Evolutionary conservation across 495 filamentous ascomycete species (phyloP).

Genomic region (Podospora conica): DNA sequence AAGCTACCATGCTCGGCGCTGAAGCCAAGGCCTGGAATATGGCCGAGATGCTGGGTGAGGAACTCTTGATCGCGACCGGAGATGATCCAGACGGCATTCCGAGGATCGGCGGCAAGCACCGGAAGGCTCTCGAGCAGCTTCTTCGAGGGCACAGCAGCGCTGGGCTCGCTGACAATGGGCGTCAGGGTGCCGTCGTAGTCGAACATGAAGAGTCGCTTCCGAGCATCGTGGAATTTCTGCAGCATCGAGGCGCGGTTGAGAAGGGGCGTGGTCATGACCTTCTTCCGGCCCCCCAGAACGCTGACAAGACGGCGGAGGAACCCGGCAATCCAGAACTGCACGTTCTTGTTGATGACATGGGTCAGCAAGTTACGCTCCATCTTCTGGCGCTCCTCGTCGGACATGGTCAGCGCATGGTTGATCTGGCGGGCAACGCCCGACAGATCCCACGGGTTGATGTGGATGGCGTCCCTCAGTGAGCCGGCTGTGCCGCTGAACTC

Average conservation of each 20-base stretch:
- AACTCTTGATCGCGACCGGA: slow-evolving; percentile 88
- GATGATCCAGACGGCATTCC: slow-evolving; percentile 95
- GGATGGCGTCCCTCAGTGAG: slow-evolving; percentile 74
- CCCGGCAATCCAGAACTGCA: slow-evolving; percentile 73
- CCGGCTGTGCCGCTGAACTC: slow-evolving; percentile 94
- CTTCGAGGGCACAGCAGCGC: slow-evolving; percentile 79
- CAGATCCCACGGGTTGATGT: slow-evolving; percentile 92
- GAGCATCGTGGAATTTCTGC: slow-evolving; percentile 61
- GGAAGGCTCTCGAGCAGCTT: slow-evolving; percentile 72
- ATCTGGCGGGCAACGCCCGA: slow-evolving; percentile 74
- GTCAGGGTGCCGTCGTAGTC: slow-evolving; percentile 99
- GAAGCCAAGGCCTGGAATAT: slow-evolving; percentile 76
- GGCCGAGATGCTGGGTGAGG: slow-evolving; percentile 76
- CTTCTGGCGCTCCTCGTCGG: slow-evolving; percentile 49
- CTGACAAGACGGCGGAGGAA: slow-evolving; percentile 69
- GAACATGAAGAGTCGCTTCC: slow-evolving; percentile 86
- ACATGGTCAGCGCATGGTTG: slow-evolving; percentile 69
- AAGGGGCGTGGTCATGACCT: slow-evolving; percentile 68
- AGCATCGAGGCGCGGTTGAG: slow-evolving; percentile 67
- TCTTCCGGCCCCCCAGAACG: slow-evolving; percentile 69
- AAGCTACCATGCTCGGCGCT: slow-evolving; percentile 96
- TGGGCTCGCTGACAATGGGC: slow-evolving; percentile 84
- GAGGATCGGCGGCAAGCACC: slow-evolving; percentile 67
- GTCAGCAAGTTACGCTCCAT: slow-evolving; percentile 63
- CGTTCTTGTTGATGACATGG: slow-evolving; percentile 76